These are phyloP conservation scores for Rhizopogon vesiculosus DNA, from an alignment of 768 basidiomycete species.

Conservation along the genomic window DNA sequence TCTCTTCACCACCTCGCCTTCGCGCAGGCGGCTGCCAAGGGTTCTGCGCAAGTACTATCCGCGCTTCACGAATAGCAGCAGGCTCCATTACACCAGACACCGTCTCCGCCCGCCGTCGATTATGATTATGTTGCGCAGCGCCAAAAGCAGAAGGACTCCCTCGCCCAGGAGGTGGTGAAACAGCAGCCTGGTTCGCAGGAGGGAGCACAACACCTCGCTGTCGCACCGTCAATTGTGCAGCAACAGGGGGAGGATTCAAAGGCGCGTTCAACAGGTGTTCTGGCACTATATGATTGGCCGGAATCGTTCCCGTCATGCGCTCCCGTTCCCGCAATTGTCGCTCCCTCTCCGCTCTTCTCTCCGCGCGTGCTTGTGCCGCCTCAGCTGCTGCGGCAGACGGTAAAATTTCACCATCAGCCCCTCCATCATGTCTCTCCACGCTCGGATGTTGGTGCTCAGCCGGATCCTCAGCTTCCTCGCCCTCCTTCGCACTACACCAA, in stretches of 20 bases:
- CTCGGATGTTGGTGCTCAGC: conserved; percentile 21
- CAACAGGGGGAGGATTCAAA: conserved; percentile 13
- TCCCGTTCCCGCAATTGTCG: conserved; percentile 22
- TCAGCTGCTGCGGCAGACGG: conserved; percentile 4
- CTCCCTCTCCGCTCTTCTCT: conserved; percentile 36
- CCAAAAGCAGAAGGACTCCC: neutral
- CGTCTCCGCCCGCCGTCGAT: conserved; percentile 29
- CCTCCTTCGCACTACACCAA: conserved; percentile 77
- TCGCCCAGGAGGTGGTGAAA: conserved; percentile 11
- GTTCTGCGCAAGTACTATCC: neutral
- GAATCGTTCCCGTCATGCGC: conserved; percentile 8
- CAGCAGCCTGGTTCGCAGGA: conserved; percentile 7
- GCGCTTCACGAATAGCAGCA: conserved; percentile 7
- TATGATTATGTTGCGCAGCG: conserved; percentile 12
- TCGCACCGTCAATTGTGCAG: conserved; percentile 16
- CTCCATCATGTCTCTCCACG: neutral
- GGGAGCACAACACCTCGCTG: conserved; percentile 26
- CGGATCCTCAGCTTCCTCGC: conserved; percentile 35
- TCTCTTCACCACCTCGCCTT: conserved; percentile 9
- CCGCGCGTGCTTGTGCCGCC: conserved; percentile 17
- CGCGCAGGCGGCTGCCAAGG: neutral
- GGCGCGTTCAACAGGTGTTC: conserved; percentile 3
- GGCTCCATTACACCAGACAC: conserved; percentile 26
- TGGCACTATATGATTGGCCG: conserved; percentile 8
- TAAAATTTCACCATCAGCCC: neutral